Conservation (phyloP, 306 rosid genomes). For the Mucuna pruriens region DNA sequence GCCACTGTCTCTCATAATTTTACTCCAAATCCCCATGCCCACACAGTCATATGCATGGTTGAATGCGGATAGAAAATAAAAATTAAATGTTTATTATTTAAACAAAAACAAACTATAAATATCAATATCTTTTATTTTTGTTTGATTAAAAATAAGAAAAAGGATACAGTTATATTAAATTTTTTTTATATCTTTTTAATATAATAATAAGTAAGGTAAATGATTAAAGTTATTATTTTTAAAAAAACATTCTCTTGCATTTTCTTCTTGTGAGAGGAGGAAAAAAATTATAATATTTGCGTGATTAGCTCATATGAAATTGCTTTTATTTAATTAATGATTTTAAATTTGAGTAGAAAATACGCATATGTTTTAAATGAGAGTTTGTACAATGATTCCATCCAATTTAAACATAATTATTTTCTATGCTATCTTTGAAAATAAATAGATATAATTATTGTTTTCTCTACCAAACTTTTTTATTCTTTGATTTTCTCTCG, state of each 20-base stretch:
- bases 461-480: background rate
- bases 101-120: background rate
- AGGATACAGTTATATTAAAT: background rate
- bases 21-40: constrained; percentile 10
- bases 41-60: background rate
- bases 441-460: background rate
- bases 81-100: background rate
- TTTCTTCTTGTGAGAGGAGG: background rate
- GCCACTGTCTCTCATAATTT: background rate
- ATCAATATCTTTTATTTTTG: background rate
- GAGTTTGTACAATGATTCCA: too few relatives aligned
- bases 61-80: background rate
- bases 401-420: too few relatives aligned
- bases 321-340: too few relatives aligned
- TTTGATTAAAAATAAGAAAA: background rate
- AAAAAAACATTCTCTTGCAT: background rate
- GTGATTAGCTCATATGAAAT: too few relatives aligned
- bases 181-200: background rate
- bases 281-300: background rate
- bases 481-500: background rate
- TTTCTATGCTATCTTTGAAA: too few relatives aligned
- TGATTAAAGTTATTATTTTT: background rate
- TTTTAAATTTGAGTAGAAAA: too few relatives aligned
- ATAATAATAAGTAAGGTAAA: background rate
- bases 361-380: too few relatives aligned